Percentiles rank a stretch among this genome's conserved stretches.
phyloP scores from a whole-genome alignment of 805 yeast species.

The Candida insectorum region DNA sequence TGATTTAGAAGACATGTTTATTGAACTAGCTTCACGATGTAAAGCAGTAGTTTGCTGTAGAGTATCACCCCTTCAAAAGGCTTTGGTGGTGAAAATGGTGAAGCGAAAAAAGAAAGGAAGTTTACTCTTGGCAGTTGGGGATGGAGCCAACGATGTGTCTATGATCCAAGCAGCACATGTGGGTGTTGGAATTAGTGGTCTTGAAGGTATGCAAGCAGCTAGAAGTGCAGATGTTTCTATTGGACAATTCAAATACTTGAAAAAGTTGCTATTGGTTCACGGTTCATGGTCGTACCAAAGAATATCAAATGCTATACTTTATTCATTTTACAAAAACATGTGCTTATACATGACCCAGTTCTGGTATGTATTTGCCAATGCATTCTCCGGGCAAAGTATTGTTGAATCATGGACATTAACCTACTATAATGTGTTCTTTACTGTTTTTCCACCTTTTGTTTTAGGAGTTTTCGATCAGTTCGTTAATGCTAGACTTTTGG shows the following conservation, averaged over 20 bases:
- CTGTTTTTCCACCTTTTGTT: slow-evolving; percentile 94
- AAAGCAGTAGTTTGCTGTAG: slow-evolving; percentile 97
- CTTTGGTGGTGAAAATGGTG: slow-evolving; percentile 91
- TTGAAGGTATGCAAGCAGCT: slow-evolving; percentile 99
- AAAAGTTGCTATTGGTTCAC: slow-evolving; percentile 82
- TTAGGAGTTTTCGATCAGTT: slow-evolving; percentile 96
- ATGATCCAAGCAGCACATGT: slow-evolving; percentile 99
- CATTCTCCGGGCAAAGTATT: slow-evolving; percentile 92
- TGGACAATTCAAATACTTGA: slow-evolving; percentile 88
- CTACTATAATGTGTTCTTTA: slow-evolving; percentile 88
- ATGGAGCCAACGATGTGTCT: slow-evolving; percentile 98
- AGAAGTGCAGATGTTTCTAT: slow-evolving; percentile 96
- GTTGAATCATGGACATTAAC: slow-evolving; percentile 98
- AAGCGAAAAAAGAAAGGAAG: slow-evolving; percentile 73
- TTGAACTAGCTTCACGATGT: slow-evolving; percentile 81
- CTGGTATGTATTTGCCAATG: slow-evolving; percentile 93
- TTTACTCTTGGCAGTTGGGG: slow-evolving; percentile 87
- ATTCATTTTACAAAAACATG: slow-evolving; percentile 93
- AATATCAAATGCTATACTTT: slow-evolving; percentile 85
- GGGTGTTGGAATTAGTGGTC: slow-evolving; percentile 98
- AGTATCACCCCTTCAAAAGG: slow-evolving; percentile 96
- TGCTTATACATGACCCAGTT: slow-evolving; percentile 97
- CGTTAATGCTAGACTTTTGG: slow-evolving; percentile 83
- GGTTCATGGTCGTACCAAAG: slow-evolving; percentile 98
- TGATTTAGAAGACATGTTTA: slow-evolving; percentile 71